Conservation (phyloP, 495 filamentous ascomycete genomes). For the Choiromyces venosus region DNA sequence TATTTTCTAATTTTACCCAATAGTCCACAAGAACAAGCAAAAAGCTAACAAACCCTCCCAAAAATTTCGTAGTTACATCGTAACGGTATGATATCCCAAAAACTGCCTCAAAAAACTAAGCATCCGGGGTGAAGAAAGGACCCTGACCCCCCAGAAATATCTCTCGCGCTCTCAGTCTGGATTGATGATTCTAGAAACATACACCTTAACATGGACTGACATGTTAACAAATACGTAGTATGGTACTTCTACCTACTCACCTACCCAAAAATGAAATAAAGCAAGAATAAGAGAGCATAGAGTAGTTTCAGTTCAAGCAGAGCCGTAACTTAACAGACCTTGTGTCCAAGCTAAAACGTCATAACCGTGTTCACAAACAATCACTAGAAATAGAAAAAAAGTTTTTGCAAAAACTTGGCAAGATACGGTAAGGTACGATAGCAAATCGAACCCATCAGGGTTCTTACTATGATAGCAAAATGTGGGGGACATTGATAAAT, state of each 20-base stretch:
- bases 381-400: constrained; percentile 13
- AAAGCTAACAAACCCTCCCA: neutral
- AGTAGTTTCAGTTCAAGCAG: too few species aligned
- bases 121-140: neutral
- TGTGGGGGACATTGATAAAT: constrained; percentile 2
- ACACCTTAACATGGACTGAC: neutral
- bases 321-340: too few species aligned
- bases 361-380: too few species aligned
- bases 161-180: neutral
- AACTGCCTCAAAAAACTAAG: neutral
- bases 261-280: too few species aligned
- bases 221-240: neutral
- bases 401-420: neutral
- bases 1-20: neutral
- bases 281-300: neutral
- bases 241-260: too few species aligned
- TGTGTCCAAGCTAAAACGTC: too few species aligned
- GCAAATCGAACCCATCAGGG: neutral
- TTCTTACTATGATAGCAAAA: neutral
- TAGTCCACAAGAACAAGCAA: neutral
- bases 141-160: neutral
- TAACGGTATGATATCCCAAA: neutral
- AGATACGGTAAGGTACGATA: constrained; percentile 1
- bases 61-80: neutral
- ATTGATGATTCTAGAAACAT: neutral